phyloP scores from a whole-genome alignment of 768 basidiomycete species.

The Saitozyma sp. region DNA sequence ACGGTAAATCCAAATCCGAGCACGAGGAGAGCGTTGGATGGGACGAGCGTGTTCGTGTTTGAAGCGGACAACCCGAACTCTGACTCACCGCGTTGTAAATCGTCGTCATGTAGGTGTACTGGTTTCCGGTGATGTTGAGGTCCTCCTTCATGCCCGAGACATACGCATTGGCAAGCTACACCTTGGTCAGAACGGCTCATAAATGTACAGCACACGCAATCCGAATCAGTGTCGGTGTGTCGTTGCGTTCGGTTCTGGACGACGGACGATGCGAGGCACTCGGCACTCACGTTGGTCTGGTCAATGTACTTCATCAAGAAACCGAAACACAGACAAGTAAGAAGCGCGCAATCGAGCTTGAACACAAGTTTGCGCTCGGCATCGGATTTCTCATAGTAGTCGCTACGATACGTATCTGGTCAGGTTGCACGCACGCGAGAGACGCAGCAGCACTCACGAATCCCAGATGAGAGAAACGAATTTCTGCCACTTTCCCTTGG shows the following conservation, averaged over 20 bases:
- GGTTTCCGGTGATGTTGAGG: conserved; percentile 5
- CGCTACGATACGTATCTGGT: neutral
- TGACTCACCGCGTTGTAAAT: conserved; percentile 4
- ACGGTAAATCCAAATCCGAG: neutral
- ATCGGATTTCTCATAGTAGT: conserved; percentile 24
- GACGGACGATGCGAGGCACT: too few species aligned
- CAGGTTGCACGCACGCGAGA: too few species aligned
- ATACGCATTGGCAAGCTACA: conserved; percentile 17
- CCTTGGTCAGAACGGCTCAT: neutral
- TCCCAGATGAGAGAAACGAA: too few species aligned
- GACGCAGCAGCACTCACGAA: too few species aligned
- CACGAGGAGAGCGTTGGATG: neutral
- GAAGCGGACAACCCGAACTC: neutral
- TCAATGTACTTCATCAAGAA: conserved; percentile 33
- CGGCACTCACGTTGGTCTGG: conserved; percentile 16
- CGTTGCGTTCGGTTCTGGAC: too few species aligned
- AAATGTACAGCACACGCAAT: neutral
- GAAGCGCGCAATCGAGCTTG: conserved; percentile 24
- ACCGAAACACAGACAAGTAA: conserved; percentile 20
- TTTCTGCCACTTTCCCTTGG: too few species aligned
- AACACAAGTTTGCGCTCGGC: conserved; percentile 24
- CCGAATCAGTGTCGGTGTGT: too few species aligned
- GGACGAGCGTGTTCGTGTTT: neutral
- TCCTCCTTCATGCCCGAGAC: conserved; percentile 6
- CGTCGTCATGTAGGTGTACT: conserved; percentile 8